A percentile compares a stretch with the other conserved stretches of the same genome.
phyloP scores from a whole-genome alignment of 192 early-diverging fungal species.

The Linnemannia hyalina region DNA sequence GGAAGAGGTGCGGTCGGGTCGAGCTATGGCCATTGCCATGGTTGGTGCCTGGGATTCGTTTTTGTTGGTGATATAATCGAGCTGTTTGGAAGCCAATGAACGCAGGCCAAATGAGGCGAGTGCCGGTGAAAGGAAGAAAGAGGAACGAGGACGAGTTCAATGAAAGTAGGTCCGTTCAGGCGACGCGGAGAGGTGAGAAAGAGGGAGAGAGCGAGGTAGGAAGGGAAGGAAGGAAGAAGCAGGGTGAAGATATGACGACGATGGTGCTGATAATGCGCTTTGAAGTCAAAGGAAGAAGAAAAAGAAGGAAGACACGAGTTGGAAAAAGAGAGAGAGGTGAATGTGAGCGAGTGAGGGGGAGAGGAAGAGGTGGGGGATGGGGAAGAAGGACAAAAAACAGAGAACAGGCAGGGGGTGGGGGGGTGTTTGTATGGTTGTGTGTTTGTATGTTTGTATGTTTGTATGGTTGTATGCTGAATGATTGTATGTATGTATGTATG shows the following conservation, averaged over 20 bases:
- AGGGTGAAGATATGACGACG: neutral
- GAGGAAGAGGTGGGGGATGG: neutral
- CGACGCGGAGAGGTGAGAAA: neutral
- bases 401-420: neutral
- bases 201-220: neutral
- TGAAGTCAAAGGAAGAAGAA: neutral
- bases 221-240: neutral
- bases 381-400: neutral
- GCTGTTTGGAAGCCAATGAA: neutral
- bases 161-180: neutral
- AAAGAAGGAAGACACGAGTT: neutral
- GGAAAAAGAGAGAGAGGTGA: neutral
- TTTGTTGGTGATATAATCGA: neutral
- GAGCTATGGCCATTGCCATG: constrained; percentile 47
- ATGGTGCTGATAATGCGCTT: constrained; percentile 1
- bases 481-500: neutral
- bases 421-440: neutral
- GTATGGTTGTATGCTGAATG: neutral
- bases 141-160: neutral
- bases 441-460: neutral
- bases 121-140: neutral
- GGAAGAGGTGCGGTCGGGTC: constrained; percentile 24
- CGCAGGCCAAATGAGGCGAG: neutral
- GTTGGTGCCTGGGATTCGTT: constrained; percentile 3
- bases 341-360: constrained; percentile 1